phyloP scores from a whole-genome alignment of 257 asterid genomes.

The Gentiana dahurica region DNA sequence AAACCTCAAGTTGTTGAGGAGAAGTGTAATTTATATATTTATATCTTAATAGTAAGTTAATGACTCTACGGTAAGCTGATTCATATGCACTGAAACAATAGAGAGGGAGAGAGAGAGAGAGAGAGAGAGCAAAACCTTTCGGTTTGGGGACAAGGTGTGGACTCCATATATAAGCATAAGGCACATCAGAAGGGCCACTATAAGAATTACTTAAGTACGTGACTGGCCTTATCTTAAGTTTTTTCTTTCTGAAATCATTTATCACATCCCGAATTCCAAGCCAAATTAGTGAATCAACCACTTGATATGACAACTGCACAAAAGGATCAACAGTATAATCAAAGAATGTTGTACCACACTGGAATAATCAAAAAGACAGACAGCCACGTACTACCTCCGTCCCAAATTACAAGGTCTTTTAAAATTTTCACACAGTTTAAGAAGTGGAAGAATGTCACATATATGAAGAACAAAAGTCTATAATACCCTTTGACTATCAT shows the following conservation, averaged over 20 bases:
- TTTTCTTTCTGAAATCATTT: conserved; percentile 82
- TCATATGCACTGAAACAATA: too few relatives aligned
- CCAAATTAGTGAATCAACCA: conserved; percentile 81
- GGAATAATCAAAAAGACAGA: conserved; percentile 6
- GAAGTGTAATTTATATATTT: too few relatives aligned
- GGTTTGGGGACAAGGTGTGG: conserved; percentile 96
- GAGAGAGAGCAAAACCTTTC: conserved; percentile 38
- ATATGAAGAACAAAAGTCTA: too few relatives aligned
- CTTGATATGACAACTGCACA: conserved; percentile 75
- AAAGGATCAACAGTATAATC: conserved; percentile 8
- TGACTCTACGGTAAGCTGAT: too few relatives aligned
- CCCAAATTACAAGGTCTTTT: too few relatives aligned
- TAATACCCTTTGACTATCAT: too few relatives aligned
- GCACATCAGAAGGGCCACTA: conserved; percentile 38
- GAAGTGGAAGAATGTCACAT: too few relatives aligned
- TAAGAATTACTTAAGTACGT: conserved; percentile 69
- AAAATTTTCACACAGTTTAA: too few relatives aligned
- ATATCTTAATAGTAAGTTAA: too few relatives aligned
- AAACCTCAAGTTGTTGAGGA: too few relatives aligned
- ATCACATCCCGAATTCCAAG: conserved; percentile 87
- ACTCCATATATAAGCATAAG: conserved; percentile 91
- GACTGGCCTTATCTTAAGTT: conserved; percentile 56
- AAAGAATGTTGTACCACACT: neutral
- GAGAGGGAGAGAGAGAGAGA: neutral
- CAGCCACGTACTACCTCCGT: conserved; percentile 1